Evolutionary conservation across 1,139 yeast genomes (phyloP).

Genomic region (Pichia sp.): DNA sequence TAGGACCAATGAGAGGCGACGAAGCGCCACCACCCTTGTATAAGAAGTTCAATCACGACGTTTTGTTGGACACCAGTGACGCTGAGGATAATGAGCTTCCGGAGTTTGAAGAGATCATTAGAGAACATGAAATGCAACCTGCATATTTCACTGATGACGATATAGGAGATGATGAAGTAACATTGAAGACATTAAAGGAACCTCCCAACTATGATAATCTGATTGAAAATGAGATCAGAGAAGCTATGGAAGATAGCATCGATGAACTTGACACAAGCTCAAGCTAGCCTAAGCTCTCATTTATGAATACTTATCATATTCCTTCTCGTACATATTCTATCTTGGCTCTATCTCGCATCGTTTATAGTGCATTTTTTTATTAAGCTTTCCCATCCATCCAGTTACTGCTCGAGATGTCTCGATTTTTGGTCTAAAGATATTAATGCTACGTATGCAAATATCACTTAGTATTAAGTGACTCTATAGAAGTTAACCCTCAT

Average conservation of each 20-base stretch:
- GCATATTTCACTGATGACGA: slow-evolving; percentile 22
- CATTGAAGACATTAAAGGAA: slow-evolving; percentile 11
- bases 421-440: too few relatives aligned
- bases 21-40: slow-evolving; percentile 62
- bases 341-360: too few relatives aligned
- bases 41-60: slow-evolving; percentile 47
- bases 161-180: slow-evolving; percentile 16
- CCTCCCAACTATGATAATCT: slow-evolving; percentile 15
- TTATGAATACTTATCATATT: too few relatives aligned
- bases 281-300: too few relatives aligned
- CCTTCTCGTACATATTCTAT: too few relatives aligned
- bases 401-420: too few relatives aligned
- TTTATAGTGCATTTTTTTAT: too few relatives aligned
- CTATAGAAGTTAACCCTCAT: too few relatives aligned
- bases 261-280: slow-evolving; percentile 1
- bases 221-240: slow-evolving; percentile 14
- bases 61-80: slow-evolving; percentile 47
- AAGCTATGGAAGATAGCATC: slow-evolving; percentile 13
- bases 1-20: slow-evolving; percentile 51
- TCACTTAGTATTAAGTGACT: too few relatives aligned
- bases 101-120: slow-evolving; percentile 31
- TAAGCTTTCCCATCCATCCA: too few relatives aligned
- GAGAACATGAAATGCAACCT: slow-evolving; percentile 12
- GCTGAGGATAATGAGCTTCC: slow-evolving; percentile 52
- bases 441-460: too few relatives aligned